phyloP scores from a whole-genome alignment of 1,284 basidiomycete species.

The Phellopilus nigrolimitatus region DNA sequence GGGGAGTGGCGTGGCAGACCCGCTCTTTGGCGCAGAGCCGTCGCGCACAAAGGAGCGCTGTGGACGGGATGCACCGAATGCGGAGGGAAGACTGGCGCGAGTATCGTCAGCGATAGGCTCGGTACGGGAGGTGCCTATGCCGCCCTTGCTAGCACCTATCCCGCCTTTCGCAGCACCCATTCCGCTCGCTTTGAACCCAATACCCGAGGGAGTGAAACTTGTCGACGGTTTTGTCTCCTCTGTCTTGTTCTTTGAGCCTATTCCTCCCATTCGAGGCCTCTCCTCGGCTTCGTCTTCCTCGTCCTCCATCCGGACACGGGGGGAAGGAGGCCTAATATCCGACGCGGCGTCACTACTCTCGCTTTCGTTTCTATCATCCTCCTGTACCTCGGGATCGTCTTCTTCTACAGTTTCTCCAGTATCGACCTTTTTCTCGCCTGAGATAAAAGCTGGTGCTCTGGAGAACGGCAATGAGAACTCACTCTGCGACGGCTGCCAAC shows the following conservation, averaged over 20 bases:
- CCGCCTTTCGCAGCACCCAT: slow-evolving; percentile 29
- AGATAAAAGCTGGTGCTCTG: slow-evolving; percentile 70
- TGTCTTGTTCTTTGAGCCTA: slow-evolving; percentile 37
- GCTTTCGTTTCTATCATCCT: slow-evolving; percentile 33
- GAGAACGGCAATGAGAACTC: slow-evolving; percentile 15
- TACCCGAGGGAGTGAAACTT: slow-evolving; percentile 15
- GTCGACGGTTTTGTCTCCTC: slow-evolving; percentile 22
- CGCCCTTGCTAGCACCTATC: slow-evolving; percentile 33
- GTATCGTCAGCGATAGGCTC: slow-evolving; percentile 19
- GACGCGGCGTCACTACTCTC: slow-evolving; percentile 27
- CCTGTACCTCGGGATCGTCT: slow-evolving; percentile 30
- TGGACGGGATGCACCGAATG: slow-evolving; percentile 39
- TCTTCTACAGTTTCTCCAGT: slow-evolving; percentile 40
- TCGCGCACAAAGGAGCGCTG: slow-evolving; percentile 57
- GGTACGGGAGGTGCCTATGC: slow-evolving; percentile 31
- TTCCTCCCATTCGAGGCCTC: slow-evolving; percentile 43
- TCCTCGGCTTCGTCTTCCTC: slow-evolving; percentile 40
- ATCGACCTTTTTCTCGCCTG: slow-evolving; percentile 49
- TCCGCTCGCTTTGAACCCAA: slow-evolving; percentile 19
- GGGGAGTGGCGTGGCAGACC: slow-evolving; percentile 50
- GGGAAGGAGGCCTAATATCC: slow-evolving; percentile 46
- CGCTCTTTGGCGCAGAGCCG: slow-evolving; percentile 39
- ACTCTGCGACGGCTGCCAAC: background rate
- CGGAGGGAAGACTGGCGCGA: slow-evolving; percentile 34
- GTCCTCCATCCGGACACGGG: slow-evolving; percentile 38